Evolutionary conservation across 1,139 yeast species (phyloP), one percentile per base, ranked within the genome.

Genomic region (Kurtzmaniella quercitrusa): DNA sequence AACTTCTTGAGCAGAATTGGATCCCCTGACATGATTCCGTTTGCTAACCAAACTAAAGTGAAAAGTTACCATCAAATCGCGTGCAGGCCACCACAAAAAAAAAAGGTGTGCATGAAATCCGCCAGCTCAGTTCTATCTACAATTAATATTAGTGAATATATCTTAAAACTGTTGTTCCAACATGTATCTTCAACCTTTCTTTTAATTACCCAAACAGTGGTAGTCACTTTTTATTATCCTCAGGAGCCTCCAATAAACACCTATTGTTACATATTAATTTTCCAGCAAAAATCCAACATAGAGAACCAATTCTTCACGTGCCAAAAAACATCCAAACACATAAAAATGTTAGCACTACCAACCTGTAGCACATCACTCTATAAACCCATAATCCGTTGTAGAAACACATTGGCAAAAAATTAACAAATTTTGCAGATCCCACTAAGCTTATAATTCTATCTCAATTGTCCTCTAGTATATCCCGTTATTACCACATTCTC

Each of bases 1-100:
- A 59, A 46, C 40, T 45, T 52, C 21, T 49, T 46, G 19, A 53
- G 47, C 3, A 56, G 38, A 20, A 45, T 28, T n/a, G 22, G 32
- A 40, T 36, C 38, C 16, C 18, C 18, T 2, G 38, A 36, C 38
- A 23, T 36, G 15, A n/a, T 37, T 36, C 14, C 12, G 12, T 12
- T 20, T 16, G 37, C 20, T 34, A 18, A 34, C 6, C 17, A 9
- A 11, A 11, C 5, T 5, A 26, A 26, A 5, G n/a, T 26, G 17
- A 18, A 18, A 21, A 16, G 20, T 34, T 15, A 8, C 22, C 22
- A 11, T 33, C 12, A 34, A 21, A n/a, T 17, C 37, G 5, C 22
- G 22, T 18, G 37, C 22, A n/a, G 46, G 35, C 15, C 11, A n/a
- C 14, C 14, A n/a, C 17, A 12, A 14, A 33, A 5, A 5, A 16